Evolutionary conservation across 2,329 filamentous ascomycete genomes (phyloP), one percentile per base, ranked within the genome.

Genomic region (Ceratocystis colombiana): DNA sequence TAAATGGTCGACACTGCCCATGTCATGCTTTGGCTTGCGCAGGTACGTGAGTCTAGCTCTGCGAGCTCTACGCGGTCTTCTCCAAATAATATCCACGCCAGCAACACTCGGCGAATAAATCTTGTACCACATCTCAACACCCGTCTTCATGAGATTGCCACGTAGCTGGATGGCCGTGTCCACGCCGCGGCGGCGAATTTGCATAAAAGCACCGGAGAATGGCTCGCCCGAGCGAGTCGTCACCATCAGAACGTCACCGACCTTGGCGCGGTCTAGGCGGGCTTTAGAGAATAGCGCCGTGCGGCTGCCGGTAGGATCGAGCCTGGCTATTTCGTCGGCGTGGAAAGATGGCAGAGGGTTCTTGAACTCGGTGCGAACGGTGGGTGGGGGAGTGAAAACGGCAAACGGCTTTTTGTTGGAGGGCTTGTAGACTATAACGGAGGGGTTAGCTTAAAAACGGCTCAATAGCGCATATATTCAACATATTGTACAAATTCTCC

Each of bases 41-140:
- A 99, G 88, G 76, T 93, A 97, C 72, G 89, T 96, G 75, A 99
- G 80, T 71, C 90, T 82, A 30, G 92, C 93, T 72, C 94, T 84
- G 74, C 92, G 87, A 70, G 90, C 90, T 75, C 90, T 84, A 87
- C 91, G 94, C 73, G 84, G 82, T 70, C 85, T 83, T 72, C 93
- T 82, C 84, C 96, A 90, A 76, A 97, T 89, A 71, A 99, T 88
- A 78, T 99, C 93, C 73, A 99, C 90, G 70, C 89, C 90, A 74
- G 88, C 85, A 41, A 97, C 88, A 73, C 89, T 88, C 68, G 93
- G 93, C 73, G 85, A 89, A 80, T 94, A 97, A 68, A 97, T 81
- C 81, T 99, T 99, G 77, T 89, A 91, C 87, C 90, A 96, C 90
- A 96, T 94, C 82, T 99, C 94, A 68, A 96, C 90, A 68, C 90